Percentiles rank a stretch among this genome's conserved stretches.
These are phyloP conservation scores for Jamesozyma jinghongensis DNA, from an alignment of 805 yeast species.

Conservation along the genomic window DNA sequence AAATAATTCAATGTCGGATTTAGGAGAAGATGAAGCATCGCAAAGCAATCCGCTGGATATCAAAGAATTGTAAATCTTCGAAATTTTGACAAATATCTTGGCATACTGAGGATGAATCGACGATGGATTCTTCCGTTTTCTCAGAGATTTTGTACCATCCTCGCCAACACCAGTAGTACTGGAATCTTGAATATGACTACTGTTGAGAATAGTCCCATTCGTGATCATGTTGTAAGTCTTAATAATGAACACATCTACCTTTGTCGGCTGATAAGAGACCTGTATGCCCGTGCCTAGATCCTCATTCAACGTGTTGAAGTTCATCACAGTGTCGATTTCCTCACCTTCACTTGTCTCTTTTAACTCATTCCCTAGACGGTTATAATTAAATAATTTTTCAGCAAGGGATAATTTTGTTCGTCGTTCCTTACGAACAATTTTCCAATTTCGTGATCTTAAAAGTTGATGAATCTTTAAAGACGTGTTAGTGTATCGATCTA, in stretches of 20 bases:
- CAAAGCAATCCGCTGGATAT: conserved; percentile 20
- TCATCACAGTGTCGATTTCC: background rate
- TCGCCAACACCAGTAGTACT: background rate
- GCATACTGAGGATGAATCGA: conserved; percentile 16
- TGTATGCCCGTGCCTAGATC: background rate
- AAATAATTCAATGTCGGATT: conserved; percentile 28
- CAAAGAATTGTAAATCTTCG: conserved; percentile 25
- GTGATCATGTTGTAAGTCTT: conserved; percentile 19
- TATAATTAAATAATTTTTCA: no score
- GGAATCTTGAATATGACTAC: conserved; percentile 15
- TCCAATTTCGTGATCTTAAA: no score
- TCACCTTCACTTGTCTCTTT: no score
- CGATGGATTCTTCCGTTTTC: conserved; percentile 1
- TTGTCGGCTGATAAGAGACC: conserved; percentile 12
- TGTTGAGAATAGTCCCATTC: conserved; percentile 14
- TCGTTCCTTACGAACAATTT: no score
- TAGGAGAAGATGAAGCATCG: conserved; percentile 27
- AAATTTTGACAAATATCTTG: conserved; percentile 19
- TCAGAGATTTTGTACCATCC: background rate
- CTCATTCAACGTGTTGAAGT: conserved; percentile 1
- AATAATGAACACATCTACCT: conserved; percentile 22
- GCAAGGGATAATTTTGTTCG: no score
- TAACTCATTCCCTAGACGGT: no score
- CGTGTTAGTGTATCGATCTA: no score
- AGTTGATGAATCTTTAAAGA: no score